Evolutionary conservation across 2,329 filamentous ascomycete genomes (phyloP), one percentile per base, ranked within the genome.

Genomic region (Verticillium klebahnii): DNA sequence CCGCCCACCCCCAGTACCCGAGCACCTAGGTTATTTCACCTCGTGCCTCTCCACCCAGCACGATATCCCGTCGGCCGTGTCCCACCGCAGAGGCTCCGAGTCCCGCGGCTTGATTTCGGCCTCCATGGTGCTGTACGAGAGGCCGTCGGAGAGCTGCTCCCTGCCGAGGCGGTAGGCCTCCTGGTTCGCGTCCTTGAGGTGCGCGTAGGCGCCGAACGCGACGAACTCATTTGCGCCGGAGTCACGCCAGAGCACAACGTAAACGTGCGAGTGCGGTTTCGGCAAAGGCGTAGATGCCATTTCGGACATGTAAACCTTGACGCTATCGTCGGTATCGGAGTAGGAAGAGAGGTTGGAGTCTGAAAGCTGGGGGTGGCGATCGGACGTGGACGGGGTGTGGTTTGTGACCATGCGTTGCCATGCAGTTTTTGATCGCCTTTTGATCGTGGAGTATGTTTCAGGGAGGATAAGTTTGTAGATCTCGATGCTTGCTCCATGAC

Each of bases 21-120:
- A 29, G 29, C 29, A 5, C 29, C 29, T 6, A 29, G 29, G 5
- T 8, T 45, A 31, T 60, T 60, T 67, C 23, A 77, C 69, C 15
- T 61, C 64, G 59, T 77, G 75, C 45, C 67, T 62, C 69, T 77
- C 75, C 34, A 77, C 75, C 75, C 75, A 77, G 60, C 72, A 75
- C 11, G 71, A 65, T 52, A 67, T 66, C 5, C 75, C 75, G 25
- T 76, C 74, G 7, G 73, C 66, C 19, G 72, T 69, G 19, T 74
- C 69, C 75, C 75, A 77, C 60, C 73, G 66, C 56, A 72, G 56
- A 5, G 73, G 75, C 61, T 73, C 31, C 19, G 52, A 36, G 39
- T 57, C 57, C 40, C 12, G 37, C 57, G 17, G 1, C 14, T 36
- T 15, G n/a, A 58, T 39, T 17, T 32, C 45, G 19, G 45, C 45